These are phyloP conservation scores for Komagataea norvegica DNA, from an alignment of 1,139 yeast species.

Conservation along the genomic window DNA sequence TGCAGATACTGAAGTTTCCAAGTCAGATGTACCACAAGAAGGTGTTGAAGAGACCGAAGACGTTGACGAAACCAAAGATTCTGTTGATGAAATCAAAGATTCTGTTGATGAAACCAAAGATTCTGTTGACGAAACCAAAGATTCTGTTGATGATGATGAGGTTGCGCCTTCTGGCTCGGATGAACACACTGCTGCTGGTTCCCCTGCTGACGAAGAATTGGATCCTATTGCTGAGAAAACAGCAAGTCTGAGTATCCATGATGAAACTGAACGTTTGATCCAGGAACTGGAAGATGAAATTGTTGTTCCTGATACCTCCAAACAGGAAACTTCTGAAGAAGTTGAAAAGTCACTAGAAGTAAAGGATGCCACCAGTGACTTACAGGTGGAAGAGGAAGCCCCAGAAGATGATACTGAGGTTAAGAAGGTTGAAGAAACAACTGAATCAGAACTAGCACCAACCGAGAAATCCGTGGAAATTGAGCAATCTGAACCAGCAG, in stretches of 20 bases:
- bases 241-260: constrained; percentile 9
- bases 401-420: constrained; percentile 13
- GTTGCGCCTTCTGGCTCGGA: neutral
- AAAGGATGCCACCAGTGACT: neutral
- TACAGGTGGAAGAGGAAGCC: constrained; percentile 4
- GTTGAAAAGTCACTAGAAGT: constrained; percentile 1
- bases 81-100: neutral
- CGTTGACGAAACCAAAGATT: neutral
- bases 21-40: neutral
- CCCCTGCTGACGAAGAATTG: constrained; percentile 1
- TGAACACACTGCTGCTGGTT: neutral
- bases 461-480: no score
- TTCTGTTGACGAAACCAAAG: neutral
- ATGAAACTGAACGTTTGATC: constrained; percentile 22
- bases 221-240: constrained; percentile 1
- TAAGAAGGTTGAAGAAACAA: constrained; percentile 9
- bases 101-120: neutral
- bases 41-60: constrained; percentile 1
- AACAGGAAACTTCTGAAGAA: constrained; percentile 13
- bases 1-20: constrained; percentile 1
- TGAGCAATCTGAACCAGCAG: no score
- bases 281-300: constrained; percentile 21
- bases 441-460: constrained; percentile 1
- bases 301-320: constrained; percentile 9
- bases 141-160: neutral